These are phyloP conservation scores for Eucalyptus cloeziana DNA, from an alignment of 345 rosid genomes.

Conservation along the genomic window DNA sequence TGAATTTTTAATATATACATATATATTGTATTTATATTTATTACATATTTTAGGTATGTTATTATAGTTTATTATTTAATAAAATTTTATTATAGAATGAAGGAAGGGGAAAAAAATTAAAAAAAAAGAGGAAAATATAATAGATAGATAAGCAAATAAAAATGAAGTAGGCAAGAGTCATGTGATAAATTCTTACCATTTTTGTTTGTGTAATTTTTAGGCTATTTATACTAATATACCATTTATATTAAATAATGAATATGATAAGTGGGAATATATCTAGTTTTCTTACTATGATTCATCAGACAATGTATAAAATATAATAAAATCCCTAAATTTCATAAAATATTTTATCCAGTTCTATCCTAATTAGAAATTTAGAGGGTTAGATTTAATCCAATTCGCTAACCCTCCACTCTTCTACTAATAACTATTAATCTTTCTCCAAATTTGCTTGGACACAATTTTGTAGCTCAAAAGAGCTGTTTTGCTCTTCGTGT, in stretches of 20 bases:
- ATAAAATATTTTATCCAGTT: too few species aligned
- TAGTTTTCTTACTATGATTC: not conserved
- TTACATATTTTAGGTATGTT: not conserved
- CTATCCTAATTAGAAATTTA: not conserved
- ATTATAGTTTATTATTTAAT: too few species aligned
- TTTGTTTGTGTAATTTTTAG: not conserved
- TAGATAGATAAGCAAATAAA: too few species aligned
- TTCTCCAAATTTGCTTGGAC: not conserved
- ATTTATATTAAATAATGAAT: not conserved
- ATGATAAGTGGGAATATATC: too few species aligned
- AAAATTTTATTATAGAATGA: not conserved
- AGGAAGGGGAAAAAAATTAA: not conserved
- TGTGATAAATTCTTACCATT: not conserved
- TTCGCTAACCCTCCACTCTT: not conserved
- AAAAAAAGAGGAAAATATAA: too few species aligned
- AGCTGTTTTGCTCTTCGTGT: not conserved
- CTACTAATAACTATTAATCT: not conserved
- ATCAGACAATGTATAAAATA: too few species aligned
- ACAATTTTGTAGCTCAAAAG: not conserved
- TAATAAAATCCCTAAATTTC: not conserved
- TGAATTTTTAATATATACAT: too few species aligned
- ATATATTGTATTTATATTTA: too few species aligned
- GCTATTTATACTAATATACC: rapidly evolving
- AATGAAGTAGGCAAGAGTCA: not conserved
- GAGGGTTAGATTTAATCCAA: not conserved